Evolutionary conservation across 495 filamentous ascomycete species (phyloP).

Genomic region (Penicillium canariense): DNA sequence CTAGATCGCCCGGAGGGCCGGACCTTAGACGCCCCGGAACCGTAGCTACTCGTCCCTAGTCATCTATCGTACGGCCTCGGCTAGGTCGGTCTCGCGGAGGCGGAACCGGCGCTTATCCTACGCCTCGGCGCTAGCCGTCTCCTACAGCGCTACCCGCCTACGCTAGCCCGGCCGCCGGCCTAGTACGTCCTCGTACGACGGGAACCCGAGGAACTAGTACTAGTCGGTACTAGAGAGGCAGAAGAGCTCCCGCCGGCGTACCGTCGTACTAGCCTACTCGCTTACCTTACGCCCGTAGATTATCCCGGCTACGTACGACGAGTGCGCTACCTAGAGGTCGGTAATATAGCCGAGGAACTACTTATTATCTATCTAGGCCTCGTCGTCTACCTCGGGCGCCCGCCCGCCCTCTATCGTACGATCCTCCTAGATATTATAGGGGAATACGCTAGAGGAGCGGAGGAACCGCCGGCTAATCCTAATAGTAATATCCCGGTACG

Average conservation of each 20-base stretch:
- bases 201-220: not conserved
- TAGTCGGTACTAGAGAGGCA: constrained; percentile 8
- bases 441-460: not conserved
- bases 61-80: not conserved
- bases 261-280: constrained; percentile 12
- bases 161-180: not conserved
- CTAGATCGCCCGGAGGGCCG: not conserved
- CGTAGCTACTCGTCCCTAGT: not conserved
- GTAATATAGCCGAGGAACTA: constrained; percentile 11
- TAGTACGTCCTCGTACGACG: not conserved
- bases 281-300: constrained; percentile 16
- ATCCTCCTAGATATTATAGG: not conserved
- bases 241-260: constrained; percentile 9
- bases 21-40: not conserved
- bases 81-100: not conserved
- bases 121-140: no score
- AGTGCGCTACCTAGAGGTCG: constrained; percentile 12
- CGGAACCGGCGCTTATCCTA: not conserved
- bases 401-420: no score
- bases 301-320: constrained; percentile 12
- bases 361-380: no score
- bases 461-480: constrained; percentile 5
- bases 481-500: constrained; percentile 8
- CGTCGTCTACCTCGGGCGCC: no score
- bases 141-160: not conserved